phyloP scores from a whole-genome alignment of 345 rosid genomes.

The Iberis pinnata region DNA sequence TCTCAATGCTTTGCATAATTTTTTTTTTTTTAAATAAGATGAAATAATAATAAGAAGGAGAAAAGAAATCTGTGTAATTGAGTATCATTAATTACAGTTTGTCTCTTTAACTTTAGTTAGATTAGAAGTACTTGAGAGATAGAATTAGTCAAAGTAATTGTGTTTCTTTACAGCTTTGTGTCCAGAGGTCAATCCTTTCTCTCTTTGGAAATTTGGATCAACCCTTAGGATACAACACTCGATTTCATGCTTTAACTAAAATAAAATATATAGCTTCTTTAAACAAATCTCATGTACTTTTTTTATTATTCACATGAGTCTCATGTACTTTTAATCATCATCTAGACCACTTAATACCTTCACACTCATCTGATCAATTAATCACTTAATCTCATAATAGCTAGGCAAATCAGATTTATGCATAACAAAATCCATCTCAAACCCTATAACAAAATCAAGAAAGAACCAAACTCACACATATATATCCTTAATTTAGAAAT shows the following conservation, averaged over 20 bases:
- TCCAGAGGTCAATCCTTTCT: conserved; percentile 29
- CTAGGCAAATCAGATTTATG: conserved; percentile 11
- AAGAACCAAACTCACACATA: too few relatives aligned
- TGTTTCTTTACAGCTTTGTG: conserved; percentile 25
- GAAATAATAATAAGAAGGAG: too few relatives aligned
- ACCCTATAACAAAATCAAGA: conserved; percentile 23
- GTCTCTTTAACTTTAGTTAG: conserved; percentile 20
- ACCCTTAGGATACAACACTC: background rate
- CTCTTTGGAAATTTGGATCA: conserved; percentile 24
- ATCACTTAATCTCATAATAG: conserved; percentile 2
- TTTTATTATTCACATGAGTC: background rate
- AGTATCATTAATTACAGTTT: background rate
- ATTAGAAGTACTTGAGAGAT: conserved; percentile 20
- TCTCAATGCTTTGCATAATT: too few relatives aligned
- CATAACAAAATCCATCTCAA: background rate
- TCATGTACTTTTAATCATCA: conserved; percentile 27
- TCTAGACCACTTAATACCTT: conserved; percentile 9
- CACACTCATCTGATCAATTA: conserved; percentile 1
- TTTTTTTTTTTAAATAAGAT: too few relatives aligned
- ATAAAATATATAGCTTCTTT: conserved; percentile 14
- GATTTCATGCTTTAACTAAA: conserved; percentile 22
- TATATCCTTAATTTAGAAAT: too few relatives aligned
- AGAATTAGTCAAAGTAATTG: conserved; percentile 21
- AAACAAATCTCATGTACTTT: conserved; percentile 12
- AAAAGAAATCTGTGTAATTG: background rate